A percentile compares a stretch with the other conserved stretches of the same genome.
phyloP scores from a whole-genome alignment of 495 filamentous ascomycete genomes.

The Xylaria flabelliformis region DNA sequence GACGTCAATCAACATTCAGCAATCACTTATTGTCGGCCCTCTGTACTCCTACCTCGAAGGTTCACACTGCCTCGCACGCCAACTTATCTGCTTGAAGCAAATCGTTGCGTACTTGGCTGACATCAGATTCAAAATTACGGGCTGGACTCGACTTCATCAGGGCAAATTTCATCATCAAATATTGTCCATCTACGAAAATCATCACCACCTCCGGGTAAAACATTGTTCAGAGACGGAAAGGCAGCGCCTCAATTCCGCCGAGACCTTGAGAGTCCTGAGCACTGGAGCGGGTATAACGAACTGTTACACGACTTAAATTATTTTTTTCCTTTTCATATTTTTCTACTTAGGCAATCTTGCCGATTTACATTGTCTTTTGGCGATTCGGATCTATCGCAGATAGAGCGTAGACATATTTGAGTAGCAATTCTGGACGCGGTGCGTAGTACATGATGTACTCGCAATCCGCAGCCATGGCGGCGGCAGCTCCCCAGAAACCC shows the following conservation, averaged over 20 bases:
- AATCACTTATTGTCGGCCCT: slow-evolving; percentile 23
- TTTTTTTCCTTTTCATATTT: slow-evolving; percentile 18
- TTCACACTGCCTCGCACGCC: slow-evolving; percentile 32
- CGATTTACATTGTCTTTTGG: slow-evolving; percentile 25
- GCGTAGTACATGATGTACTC: slow-evolving; percentile 55
- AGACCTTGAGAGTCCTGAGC: slow-evolving; percentile 18
- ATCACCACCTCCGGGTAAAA: neutral
- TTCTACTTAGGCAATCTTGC: neutral
- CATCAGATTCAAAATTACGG: slow-evolving; percentile 31
- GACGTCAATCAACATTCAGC: slow-evolving; percentile 12
- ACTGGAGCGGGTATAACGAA: slow-evolving; percentile 24
- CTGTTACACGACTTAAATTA: slow-evolving; percentile 30
- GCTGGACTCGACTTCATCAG: slow-evolving; percentile 40
- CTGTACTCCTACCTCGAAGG: slow-evolving; percentile 35
- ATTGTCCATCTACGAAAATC: slow-evolving; percentile 22
- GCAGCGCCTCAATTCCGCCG: slow-evolving; percentile 36
- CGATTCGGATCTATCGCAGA: slow-evolving; percentile 9
- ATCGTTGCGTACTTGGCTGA: slow-evolving; percentile 30
- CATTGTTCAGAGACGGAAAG: slow-evolving; percentile 24
- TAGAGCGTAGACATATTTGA: slow-evolving; percentile 16
- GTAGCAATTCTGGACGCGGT: slow-evolving; percentile 28
- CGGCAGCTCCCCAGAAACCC: slow-evolving; percentile 73
- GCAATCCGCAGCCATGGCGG: slow-evolving; percentile 59
- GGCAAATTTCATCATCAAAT: neutral
- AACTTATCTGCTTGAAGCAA: slow-evolving; percentile 39